Conservation (phyloP, 305 asterid species). For the Ruellia speciosa region DNA sequence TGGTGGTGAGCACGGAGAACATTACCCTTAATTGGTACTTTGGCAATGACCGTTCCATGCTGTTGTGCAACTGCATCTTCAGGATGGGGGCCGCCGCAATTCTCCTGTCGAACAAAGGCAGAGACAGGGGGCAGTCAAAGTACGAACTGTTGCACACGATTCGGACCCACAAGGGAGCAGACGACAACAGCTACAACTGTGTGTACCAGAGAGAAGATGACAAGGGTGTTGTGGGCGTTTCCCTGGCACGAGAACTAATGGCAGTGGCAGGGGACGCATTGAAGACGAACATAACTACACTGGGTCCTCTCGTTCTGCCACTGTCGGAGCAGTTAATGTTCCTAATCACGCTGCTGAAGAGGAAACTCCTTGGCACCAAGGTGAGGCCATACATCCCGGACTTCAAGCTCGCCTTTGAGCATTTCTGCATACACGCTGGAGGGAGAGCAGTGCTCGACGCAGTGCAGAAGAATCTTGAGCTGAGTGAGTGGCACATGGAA, state of each 20-base stretch:
- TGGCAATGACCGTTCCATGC: slow-evolving; percentile 71
- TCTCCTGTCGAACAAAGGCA: slow-evolving; percentile 41
- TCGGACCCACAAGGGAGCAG: slow-evolving; percentile 65
- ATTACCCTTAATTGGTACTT: slow-evolving; percentile 66
- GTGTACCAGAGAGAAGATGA: slow-evolving; percentile 63
- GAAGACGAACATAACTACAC: slow-evolving; percentile 60
- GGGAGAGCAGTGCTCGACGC: slow-evolving; percentile 71
- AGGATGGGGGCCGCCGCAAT: slow-evolving; percentile 73
- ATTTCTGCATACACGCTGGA: slow-evolving; percentile 68
- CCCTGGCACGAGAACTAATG: slow-evolving; percentile 54
- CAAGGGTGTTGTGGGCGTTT: slow-evolving; percentile 39
- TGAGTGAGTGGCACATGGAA: slow-evolving; percentile 68
- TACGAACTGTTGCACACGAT: slow-evolving; percentile 54
- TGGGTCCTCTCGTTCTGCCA: slow-evolving; percentile 62
- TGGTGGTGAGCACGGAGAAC: slow-evolving; percentile 63
- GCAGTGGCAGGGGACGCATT: slow-evolving; percentile 62
- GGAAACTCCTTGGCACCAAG: slow-evolving; percentile 31
- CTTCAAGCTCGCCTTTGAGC: slow-evolving; percentile 67
- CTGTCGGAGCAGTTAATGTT: slow-evolving; percentile 54
- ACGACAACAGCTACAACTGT: slow-evolving; percentile 50
- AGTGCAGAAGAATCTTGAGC: slow-evolving; percentile 49
- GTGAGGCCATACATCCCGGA: slow-evolving; percentile 70
- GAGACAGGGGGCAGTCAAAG: slow-evolving; percentile 44
- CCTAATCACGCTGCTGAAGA: slow-evolving; percentile 33
- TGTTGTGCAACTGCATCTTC: slow-evolving; percentile 60